Evolutionary conservation across 2,329 filamentous ascomycete species (phyloP), one percentile per base, ranked within the genome.

Genomic region (Aspergillus persii): DNA sequence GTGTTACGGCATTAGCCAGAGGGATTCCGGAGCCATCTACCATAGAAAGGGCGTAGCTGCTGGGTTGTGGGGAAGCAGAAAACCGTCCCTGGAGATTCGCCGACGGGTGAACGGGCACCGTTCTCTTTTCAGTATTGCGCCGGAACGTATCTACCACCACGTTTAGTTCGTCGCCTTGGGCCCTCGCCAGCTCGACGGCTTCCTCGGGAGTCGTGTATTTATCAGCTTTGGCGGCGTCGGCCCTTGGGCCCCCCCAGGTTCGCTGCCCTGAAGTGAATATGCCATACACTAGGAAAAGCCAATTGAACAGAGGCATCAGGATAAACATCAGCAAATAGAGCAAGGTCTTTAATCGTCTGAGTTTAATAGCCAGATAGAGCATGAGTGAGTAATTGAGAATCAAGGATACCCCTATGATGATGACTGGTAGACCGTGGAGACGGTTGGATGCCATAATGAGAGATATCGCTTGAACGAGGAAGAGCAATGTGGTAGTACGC

Each of bases 281-380:
- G 49, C 92, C 93, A 74, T 97, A 96, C 2, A 96, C 89, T 90
- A 97, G 96, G 79, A 98, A 98, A 59, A 92, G 85, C 94, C 94
- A 98, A 77, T 98, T 98, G 83, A 97, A 93, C 72, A 98, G 96
- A 0, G 95, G 94, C 71, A 97, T 98, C 63, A 97, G 76, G 50
- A 96, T 78, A 73, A 97, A 98, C 92, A 98, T 97, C 63, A 98
- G 69, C 0, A 94, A 94, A 72, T 98, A 98, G 5, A 98, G 81
- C 89, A 91, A 94, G 62, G 96, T 90, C 81, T 99, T 98, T 80
- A 89, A 97, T 9, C 95, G 86, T 61, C 89, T 88, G 52, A 98
- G 84, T 76, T 91, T 92, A 57, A 88, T 84, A 27, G 92, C 94
- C 74, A 98, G 97, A 79, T 96, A 98, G 61, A 98, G 80, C 94